These are phyloP conservation scores for Leccinum fibrillosum DNA, from an alignment of 768 basidiomycete species.

Conservation along the genomic window DNA sequence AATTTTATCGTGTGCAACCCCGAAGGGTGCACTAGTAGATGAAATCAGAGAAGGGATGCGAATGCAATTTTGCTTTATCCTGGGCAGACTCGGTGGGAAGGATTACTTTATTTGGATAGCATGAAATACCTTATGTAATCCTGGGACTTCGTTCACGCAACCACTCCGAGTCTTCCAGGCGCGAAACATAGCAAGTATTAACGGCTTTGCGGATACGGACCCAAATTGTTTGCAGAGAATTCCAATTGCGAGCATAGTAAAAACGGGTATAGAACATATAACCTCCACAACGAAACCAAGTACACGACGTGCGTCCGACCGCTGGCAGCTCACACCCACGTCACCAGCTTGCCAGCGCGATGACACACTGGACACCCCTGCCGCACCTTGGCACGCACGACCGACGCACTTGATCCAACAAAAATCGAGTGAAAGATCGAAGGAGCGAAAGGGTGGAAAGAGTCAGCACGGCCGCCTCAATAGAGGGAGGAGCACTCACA, in stretches of 20 bases:
- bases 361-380: conserved; percentile 80
- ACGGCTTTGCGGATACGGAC: no score
- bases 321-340: background rate
- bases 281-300: conserved; percentile 11
- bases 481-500: conserved; percentile 43
- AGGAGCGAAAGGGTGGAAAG: no score
- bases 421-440: no score
- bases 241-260: no score
- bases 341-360: conserved; percentile 48
- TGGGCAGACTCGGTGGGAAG: conserved; percentile 8
- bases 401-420: conserved; percentile 53
- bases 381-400: conserved; percentile 58
- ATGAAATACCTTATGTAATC: no score
- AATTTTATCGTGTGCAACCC: conserved; percentile 98
- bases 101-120: no score
- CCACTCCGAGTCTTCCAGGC: no score
- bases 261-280: conserved; percentile 14
- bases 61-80: conserved; percentile 20
- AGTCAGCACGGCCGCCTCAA: background rate
- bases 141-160: no score
- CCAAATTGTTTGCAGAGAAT: no score
- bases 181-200: no score
- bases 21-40: conserved; percentile 62
- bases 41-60: background rate
- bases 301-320: background rate